These are phyloP conservation scores for Penicillium ucsense DNA, from an alignment of 495 filamentous ascomycete species.

Conservation along the genomic window DNA sequence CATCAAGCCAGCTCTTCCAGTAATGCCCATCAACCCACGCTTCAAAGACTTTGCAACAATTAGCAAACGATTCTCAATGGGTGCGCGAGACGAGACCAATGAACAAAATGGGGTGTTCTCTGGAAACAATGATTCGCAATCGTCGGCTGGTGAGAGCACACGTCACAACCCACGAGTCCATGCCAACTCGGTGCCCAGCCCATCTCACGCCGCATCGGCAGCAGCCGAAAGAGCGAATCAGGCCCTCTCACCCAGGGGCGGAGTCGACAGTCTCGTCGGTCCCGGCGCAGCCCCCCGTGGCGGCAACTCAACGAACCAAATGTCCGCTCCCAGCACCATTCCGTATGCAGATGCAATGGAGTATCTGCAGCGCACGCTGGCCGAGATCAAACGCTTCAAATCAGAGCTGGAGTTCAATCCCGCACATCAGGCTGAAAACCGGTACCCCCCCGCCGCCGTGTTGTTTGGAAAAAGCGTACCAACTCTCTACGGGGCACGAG, in stretches of 20 bases:
- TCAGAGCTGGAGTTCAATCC: slow-evolving; percentile 53
- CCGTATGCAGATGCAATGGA: slow-evolving; percentile 44
- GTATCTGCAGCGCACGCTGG: slow-evolving; percentile 72
- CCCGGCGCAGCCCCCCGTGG: slow-evolving; percentile 20
- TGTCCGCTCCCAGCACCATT: slow-evolving; percentile 37
- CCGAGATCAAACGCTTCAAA: slow-evolving; percentile 63
- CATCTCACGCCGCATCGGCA: slow-evolving; percentile 5
- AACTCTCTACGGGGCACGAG: slow-evolving; percentile 71
- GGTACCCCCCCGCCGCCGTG: slow-evolving; percentile 75
- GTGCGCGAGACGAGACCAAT: slow-evolving; percentile 15
- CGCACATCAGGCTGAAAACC: slow-evolving; percentile 48
- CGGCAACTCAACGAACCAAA: slow-evolving; percentile 18
- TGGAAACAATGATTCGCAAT: too few species aligned
- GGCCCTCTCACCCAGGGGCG: slow-evolving; percentile 1
- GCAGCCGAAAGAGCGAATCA: slow-evolving; percentile 4
- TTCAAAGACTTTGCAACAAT: slow-evolving; percentile 38
- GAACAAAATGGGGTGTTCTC: neutral
- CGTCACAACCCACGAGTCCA: neutral
- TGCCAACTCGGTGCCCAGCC: neutral
- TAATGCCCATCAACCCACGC: slow-evolving; percentile 15
- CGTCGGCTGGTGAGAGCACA: neutral
- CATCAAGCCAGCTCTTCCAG: slow-evolving; percentile 51
- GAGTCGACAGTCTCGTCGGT: slow-evolving; percentile 32
- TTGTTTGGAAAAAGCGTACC: slow-evolving; percentile 83
- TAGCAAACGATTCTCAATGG: slow-evolving; percentile 31